Evolutionary conservation across 176 grass and related monocot species (phyloP).

Genomic region (Eremochloa ophiuroides): DNA sequence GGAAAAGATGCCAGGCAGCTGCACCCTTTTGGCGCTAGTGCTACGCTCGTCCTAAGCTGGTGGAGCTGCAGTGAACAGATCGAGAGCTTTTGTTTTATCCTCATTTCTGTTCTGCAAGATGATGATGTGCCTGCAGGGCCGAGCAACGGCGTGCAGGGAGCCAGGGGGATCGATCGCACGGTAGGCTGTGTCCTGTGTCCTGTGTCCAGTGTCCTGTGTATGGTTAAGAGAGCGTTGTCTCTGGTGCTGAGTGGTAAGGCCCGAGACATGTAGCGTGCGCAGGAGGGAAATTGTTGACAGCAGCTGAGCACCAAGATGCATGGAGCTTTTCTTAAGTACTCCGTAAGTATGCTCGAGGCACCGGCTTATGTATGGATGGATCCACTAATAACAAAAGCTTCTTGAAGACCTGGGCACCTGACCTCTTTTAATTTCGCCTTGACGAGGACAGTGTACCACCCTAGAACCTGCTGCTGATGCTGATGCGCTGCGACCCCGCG

Average conservation of each 20-base stretch:
- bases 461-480: neutral
- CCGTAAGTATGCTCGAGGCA: too few species aligned
- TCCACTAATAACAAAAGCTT: neutral
- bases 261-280: neutral
- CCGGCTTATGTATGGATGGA: neutral
- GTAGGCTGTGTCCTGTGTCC: neutral
- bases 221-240: neutral
- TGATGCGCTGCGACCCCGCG: neutral
- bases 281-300: neutral
- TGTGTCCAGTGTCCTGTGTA: neutral
- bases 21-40: neutral
- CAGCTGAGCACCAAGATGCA: constrained; percentile 5
- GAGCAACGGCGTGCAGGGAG: neutral
- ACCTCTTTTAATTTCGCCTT: neutral
- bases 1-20: neutral
- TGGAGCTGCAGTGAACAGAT: neutral
- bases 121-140: neutral
- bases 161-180: too few species aligned
- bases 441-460: neutral
- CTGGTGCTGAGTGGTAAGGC: neutral
- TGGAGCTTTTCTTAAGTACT: too few species aligned
- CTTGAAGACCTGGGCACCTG: neutral
- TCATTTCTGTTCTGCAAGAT: too few species aligned
- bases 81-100: neutral
- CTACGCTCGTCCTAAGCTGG: neutral